Percentiles rank a stretch among this genome's conserved stretches.
phyloP scores from a whole-genome alignment of 2,329 filamentous ascomycete genomes.

The Ophioceras dolichostomum region DNA sequence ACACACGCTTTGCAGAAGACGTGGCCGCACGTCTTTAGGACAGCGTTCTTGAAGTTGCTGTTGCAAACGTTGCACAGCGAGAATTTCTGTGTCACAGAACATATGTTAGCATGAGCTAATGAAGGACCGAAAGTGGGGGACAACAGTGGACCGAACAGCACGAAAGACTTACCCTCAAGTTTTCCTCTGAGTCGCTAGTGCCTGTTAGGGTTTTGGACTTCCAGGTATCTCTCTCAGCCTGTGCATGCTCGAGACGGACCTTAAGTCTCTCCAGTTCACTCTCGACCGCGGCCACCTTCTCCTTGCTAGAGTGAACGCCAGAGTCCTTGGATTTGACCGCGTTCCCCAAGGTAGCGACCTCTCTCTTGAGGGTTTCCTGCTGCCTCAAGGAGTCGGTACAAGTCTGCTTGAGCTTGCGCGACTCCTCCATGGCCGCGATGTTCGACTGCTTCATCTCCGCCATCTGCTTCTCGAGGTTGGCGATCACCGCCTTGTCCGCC shows the following conservation, averaged over 20 bases:
- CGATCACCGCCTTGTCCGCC: constrained; percentile 60
- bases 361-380: constrained; percentile 60
- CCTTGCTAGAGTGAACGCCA: constrained; percentile 33
- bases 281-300: constrained; percentile 50
- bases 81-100: constrained; percentile 42
- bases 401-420: constrained; percentile 62
- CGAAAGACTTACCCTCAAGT: constrained; percentile 60
- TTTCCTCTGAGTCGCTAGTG: constrained; percentile 70
- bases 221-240: constrained; percentile 77
- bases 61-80: constrained; percentile 88
- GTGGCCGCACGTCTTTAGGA: constrained; percentile 87
- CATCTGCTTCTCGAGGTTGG: constrained; percentile 84
- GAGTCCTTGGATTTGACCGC: constrained; percentile 67
- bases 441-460: constrained; percentile 73
- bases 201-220: constrained; percentile 74
- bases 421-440: constrained; percentile 55
- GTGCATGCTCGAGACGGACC: constrained; percentile 61
- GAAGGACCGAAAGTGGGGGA: neutral
- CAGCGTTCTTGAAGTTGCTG: constrained; percentile 86
- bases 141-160: neutral
- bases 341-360: constrained; percentile 65
- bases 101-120: neutral
- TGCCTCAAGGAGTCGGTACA: constrained; percentile 57
- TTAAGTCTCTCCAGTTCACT: constrained; percentile 71
- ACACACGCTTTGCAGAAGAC: constrained; percentile 88